Evolutionary conservation across 169 alveolate species (phyloP).

Genomic region (Plasmodium ovale): DNA sequence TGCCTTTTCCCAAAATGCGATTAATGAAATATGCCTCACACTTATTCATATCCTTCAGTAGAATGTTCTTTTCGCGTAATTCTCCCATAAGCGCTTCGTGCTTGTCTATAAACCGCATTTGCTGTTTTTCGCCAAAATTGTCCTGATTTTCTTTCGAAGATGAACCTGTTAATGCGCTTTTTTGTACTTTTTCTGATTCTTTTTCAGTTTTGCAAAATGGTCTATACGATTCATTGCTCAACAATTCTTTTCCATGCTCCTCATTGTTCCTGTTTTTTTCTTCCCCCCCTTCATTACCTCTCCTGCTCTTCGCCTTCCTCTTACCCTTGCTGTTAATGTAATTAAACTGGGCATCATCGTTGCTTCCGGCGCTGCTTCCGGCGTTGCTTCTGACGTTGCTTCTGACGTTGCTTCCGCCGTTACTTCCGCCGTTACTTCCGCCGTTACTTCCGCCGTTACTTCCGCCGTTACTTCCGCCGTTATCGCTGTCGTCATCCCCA

Average conservation of each 20-base stretch:
- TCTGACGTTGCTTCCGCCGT: neutral
- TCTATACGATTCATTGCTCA: slow-evolving; percentile 25
- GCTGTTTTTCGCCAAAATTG: too few species aligned
- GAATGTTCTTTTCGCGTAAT: slow-evolving; percentile 31
- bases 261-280: neutral
- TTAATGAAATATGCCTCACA: slow-evolving; percentile 59
- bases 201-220: slow-evolving; percentile 11
- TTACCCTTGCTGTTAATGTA: neutral
- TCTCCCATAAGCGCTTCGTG: slow-evolving; percentile 36
- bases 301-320: neutral
- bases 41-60: slow-evolving; percentile 25
- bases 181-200: slow-evolving; percentile 5
- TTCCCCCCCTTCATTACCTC: neutral
- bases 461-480: neutral
- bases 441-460: too few species aligned
- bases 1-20: neutral
- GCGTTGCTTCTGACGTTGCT: neutral
- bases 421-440: too few species aligned
- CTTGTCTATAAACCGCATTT: slow-evolving; percentile 1
- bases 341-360: neutral
- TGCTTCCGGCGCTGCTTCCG: neutral
- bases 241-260: neutral
- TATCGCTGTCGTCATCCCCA: neutral
- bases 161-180: neutral
- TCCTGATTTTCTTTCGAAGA: too few species aligned